A percentile compares a stretch with the other conserved stretches of the same genome.
phyloP scores from a whole-genome alignment of 2,329 filamentous ascomycete species.

The Leptodontidium sp. region DNA sequence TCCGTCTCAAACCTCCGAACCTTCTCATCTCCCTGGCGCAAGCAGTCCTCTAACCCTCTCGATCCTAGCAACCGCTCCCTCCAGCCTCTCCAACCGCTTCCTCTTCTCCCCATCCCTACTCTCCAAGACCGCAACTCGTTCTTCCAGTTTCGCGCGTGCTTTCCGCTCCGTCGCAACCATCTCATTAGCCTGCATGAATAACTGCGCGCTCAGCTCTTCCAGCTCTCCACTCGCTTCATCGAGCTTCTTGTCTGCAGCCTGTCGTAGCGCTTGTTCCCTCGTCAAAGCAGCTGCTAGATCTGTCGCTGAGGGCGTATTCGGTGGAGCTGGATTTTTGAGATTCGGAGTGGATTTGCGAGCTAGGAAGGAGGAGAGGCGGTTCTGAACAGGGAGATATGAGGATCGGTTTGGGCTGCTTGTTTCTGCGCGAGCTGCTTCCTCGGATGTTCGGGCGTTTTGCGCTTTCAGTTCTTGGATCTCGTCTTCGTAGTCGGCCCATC shows the following conservation, averaged over 20 bases:
- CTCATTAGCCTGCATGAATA: constrained; percentile 87
- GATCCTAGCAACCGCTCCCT: constrained; percentile 74
- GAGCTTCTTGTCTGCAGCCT: constrained; percentile 73
- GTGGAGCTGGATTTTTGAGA: constrained; percentile 42
- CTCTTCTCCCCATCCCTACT: constrained; percentile 74
- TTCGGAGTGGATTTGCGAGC: constrained; percentile 58
- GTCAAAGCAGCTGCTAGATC: constrained; percentile 70
- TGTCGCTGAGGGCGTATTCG: constrained; percentile 42
- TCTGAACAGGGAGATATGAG: constrained; percentile 44
- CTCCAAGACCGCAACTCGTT: constrained; percentile 73
- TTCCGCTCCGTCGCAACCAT: constrained; percentile 83
- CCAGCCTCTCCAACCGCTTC: constrained; percentile 72
- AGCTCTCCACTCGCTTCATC: constrained; percentile 74
- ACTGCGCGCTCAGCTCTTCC: constrained; percentile 76
- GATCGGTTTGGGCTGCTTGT: constrained; percentile 35
- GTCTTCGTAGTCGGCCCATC: constrained; percentile 82
- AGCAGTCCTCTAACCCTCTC: constrained; percentile 73
- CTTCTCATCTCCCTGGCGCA: constrained; percentile 40
- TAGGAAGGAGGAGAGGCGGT: constrained; percentile 55
- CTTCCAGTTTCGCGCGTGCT: constrained; percentile 75
- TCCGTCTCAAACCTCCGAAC: neutral
- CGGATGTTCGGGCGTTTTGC: constrained; percentile 39
- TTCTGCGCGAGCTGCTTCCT: constrained; percentile 36
- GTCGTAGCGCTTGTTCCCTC: constrained; percentile 71
- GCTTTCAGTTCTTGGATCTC: constrained; percentile 70